Base-by-base conservation (phyloP, 1,284 basidiomycete species). In the Cryptococcus deneoformans region DNA sequence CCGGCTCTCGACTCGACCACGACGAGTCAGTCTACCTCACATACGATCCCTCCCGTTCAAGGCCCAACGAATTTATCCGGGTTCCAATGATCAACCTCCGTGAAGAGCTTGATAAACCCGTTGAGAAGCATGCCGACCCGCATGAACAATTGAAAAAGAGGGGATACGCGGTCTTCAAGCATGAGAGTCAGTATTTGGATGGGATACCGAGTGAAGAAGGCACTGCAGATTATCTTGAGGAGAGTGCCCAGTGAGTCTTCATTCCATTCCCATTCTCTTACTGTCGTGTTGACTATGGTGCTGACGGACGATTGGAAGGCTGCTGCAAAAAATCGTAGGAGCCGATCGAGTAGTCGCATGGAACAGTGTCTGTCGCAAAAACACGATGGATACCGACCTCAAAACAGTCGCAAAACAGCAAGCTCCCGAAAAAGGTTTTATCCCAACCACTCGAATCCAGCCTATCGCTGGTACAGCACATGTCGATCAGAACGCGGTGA, bases 401-500 rank as follows among this genome's bases (percentile, higher is more conserved):
- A 66, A 68, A 48, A 49, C 53, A 24, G 62, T 67, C n/a, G 49
- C 47, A 8, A 54, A 53, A 43, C 67, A 69, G 47, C 43, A 67
- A 56, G 64, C 20, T 5, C 65, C 67, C 12, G 67, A 69, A 54
- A 54, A 64, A 50, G 64, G 54, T 9, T 64, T 62, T 48, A 48
- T 64, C 11, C 68, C 69, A 8, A 57, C 67, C 1, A 46, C 52
- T 6, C 42, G 61, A 9, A 35, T 62, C 29, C 68, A 71, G 43
- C 70, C 69, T 0, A 55, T 63, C 5, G 71, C 72, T 2, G 61
- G 62, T 1, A 46, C 60, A 1, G 72, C 72, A 0, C 72, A 73
- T 54, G 64, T 75, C 16, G 72, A 75, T 50, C 72, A 75, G 50
- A 68, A 68, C 50, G 62, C 65, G 11, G 65, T 66, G 58, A 42